Base-by-base conservation (phyloP, 768 basidiomycete genomes). In the Lenzites betulinus region DNA sequence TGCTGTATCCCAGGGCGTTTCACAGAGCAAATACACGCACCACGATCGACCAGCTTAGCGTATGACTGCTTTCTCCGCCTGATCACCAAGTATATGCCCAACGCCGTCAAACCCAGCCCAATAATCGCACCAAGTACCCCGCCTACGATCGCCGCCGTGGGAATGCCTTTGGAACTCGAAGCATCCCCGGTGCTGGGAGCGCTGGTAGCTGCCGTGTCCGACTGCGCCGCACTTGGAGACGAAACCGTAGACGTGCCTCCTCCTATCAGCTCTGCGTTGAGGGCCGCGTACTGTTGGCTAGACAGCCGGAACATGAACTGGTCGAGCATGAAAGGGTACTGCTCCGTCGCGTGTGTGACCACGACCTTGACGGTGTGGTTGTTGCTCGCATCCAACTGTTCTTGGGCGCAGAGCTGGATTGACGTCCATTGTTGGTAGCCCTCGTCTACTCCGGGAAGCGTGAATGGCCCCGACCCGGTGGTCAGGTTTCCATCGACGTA, bases 341-440 rank as follows among this genome's bases (percentile, higher is more conserved):
- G 38, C 2, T 41, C 23, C 25, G 35, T 42, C 15, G 48, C 56
- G 8, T 58, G 23, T 2, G 26, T 42, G 38, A 51, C 48, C 25
- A 39, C 12, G 39, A 58, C 7, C 48, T 58, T 49, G 46, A 51
- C 30, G n/a, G 56, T 58, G 28, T 58, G 56, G 56, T 58, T 58
- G 23, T 7, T 12, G 12, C 26, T n/a, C 12, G 22, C 8, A 11
- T 33, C 30, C 7, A 58, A 15, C 25, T 20, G 15, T 20, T 58
- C 48, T n/a, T 18, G 30, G 16, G 5, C 25, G 7, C 39, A 42
- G 5, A 58, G 25, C 8, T 50, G 18, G 18, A 23, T 16, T 25
- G 12, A 13, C 8, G 11, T 12, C 48, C 48, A 58, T 35, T 49
- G 8, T 15, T 28, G 15, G 23, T 23, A n/a, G 2, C 25, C 47